A percentile compares a stretch with the other conserved stretches of the same genome.
Conservation (phyloP, 345 rosid genomes). For the Ricinus communis region DNA sequence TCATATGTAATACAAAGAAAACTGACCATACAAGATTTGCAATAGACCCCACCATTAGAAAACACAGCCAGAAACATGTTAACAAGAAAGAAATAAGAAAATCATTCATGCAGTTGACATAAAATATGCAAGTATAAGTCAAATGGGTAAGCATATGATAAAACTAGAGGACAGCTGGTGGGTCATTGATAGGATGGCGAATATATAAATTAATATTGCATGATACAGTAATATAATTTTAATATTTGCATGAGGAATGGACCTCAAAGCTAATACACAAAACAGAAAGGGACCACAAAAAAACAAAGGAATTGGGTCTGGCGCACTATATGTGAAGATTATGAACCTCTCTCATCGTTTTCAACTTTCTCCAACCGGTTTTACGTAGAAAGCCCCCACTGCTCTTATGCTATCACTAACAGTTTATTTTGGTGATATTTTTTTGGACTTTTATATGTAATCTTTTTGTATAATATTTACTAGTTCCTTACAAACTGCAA, state of each 20-base stretch:
- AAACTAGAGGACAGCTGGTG: slow-evolving; percentile 25
- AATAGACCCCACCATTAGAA: slow-evolving; percentile 24
- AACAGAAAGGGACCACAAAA: slow-evolving; percentile 23
- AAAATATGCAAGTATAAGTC: slow-evolving; percentile 32
- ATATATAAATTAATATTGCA: not conserved
- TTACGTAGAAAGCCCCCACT: too few species aligned
- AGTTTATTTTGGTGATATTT: too few species aligned
- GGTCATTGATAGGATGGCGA: slow-evolving; percentile 47
- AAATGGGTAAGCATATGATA: slow-evolving; percentile 28
- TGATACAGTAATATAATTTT: not conserved
- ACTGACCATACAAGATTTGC: slow-evolving; percentile 21
- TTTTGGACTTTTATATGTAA: too few species aligned
- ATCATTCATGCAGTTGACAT: slow-evolving; percentile 26
- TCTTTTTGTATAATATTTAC: too few species aligned
- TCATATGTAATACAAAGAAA: not conserved
- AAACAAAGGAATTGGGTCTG: slow-evolving; percentile 17
- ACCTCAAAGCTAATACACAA: not conserved
- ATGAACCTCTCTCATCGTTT: not conserved
- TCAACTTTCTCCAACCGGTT: too few species aligned
- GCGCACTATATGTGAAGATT: slow-evolving; percentile 47
- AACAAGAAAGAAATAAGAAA: not conserved
- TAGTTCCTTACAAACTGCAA: too few species aligned
- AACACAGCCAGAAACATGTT: slow-evolving; percentile 18
- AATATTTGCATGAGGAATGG: slow-evolving; percentile 12
- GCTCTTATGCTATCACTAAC: too few species aligned